Base-by-base conservation (phyloP, 2,329 filamentous ascomycete genomes). In the Verticillium albo-atrum region DNA sequence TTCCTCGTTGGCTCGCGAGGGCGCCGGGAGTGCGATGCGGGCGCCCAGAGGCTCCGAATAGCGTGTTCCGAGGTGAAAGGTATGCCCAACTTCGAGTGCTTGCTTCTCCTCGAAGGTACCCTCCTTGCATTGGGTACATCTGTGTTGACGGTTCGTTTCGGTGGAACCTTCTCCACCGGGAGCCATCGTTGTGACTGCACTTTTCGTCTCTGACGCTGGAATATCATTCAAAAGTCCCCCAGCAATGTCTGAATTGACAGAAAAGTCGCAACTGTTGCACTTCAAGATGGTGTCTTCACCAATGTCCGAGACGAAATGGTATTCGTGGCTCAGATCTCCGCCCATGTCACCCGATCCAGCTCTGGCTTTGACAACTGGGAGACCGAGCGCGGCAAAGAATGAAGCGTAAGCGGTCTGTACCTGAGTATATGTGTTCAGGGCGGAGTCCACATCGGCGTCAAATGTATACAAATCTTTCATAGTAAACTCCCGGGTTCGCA, bases 391-490 rank as follows among this genome's bases (percentile, higher is more conserved):
- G 52, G 90, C 77, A 67, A 99, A 96, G 56, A 99, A 83, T 20
- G 81, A 81, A 14, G 79, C 80, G 71, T 99, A 99, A 2, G 89
- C 89, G 37, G 74, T 72, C 55, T 89, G 85, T 3, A 97, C 92
- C 50, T 87, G 77, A 6, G 85, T 75, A 66, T 99, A 99, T 0
- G 94, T 97, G 55, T 83, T 75, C n/a, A 93, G 77, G 1, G 94
- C 94, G n/a, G 84, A 77, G 27, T 83, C 75, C 0, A 80, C 71
- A 4, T 82, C 88, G 35, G 82, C 77, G 69, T 99, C 95, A 69
- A 99, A 99, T 0, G 93, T 97, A 72, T 99, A 99, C 1, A 99
- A 82, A 72, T 99, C 95, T 74, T 99, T 99, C 95, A 99, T 99
- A 66, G 92, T 77, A 68, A 99, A 99, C 69, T 99, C 95, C 62